Percentiles rank a stretch among this genome's conserved stretches.
Conservation (phyloP, 2,329 filamentous ascomycete genomes). For the Pseudogymnoascus destructans region DNA sequence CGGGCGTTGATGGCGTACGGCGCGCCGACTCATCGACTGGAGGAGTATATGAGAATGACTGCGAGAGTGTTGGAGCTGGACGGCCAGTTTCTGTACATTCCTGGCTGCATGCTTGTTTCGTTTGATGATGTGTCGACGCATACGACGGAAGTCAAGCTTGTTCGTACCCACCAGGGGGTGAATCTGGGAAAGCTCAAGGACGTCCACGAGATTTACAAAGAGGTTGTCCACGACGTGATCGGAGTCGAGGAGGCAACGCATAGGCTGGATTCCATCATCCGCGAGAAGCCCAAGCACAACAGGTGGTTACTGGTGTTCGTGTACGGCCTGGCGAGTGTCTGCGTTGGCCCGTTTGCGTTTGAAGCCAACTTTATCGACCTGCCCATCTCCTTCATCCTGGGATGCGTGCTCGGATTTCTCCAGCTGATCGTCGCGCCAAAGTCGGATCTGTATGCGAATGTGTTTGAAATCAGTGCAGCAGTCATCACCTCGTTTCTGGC, state of each 20-base stretch:
- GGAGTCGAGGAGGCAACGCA: conserved; percentile 56
- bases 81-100: conserved; percentile 79
- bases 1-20: conserved; percentile 80
- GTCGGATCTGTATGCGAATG: conserved; percentile 54
- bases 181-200: conserved; percentile 63
- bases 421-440: conserved; percentile 57
- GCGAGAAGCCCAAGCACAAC: conserved; percentile 34
- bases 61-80: conserved; percentile 81
- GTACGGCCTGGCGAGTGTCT: conserved; percentile 60
- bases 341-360: conserved; percentile 65
- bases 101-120: conserved; percentile 87
- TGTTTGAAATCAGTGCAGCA: conserved; percentile 50
- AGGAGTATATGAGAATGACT: conserved; percentile 86
- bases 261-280: conserved; percentile 43
- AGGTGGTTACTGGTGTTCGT: conserved; percentile 44
- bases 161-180: conserved; percentile 54
- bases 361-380: conserved; percentile 57
- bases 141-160: conserved; percentile 68
- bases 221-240: conserved; percentile 67
- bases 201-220: conserved; percentile 66
- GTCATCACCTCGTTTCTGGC: conserved; percentile 50
- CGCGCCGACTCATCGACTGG: conserved; percentile 78
- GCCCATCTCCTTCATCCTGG: conserved; percentile 57
- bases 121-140: conserved; percentile 66
- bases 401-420: conserved; percentile 54